Evolutionary conservation across 2,329 filamentous ascomycete species (phyloP).

Genomic region (Scedosporium boydii): DNA sequence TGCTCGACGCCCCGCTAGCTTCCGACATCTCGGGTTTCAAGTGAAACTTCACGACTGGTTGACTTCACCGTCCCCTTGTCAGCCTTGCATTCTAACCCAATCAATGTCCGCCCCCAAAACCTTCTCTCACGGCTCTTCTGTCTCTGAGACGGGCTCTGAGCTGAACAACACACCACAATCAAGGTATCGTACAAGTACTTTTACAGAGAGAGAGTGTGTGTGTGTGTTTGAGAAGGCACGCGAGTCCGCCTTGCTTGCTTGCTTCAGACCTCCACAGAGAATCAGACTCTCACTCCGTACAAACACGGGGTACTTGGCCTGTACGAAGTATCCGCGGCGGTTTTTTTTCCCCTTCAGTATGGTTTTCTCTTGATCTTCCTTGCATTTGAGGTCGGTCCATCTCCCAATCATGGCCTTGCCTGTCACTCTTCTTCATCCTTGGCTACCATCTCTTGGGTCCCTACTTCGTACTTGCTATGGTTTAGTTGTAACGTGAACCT

Average conservation of each 20-base stretch:
- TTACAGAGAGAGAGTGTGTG: too few relatives aligned
- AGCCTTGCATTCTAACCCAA: constrained; percentile 24
- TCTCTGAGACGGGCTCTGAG: constrained; percentile 14
- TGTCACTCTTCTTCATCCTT: neutral
- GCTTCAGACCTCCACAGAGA: too few relatives aligned
- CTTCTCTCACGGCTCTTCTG: constrained; percentile 10
- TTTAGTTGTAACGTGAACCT: neutral
- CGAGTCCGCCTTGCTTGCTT: too few relatives aligned
- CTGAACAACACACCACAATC: too few relatives aligned
- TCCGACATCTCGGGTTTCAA: constrained; percentile 38
- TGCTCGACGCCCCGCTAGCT: neutral
- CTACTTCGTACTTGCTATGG: too few relatives aligned
- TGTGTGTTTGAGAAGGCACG: too few relatives aligned
- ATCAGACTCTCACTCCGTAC: too few relatives aligned
- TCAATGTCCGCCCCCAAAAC: constrained; percentile 11
- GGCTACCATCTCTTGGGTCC: neutral
- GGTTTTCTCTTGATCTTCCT: neutral
- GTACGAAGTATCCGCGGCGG: neutral
- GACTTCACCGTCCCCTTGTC: constrained; percentile 14
- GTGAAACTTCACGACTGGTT: constrained; percentile 26
- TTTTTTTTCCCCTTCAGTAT: neutral
- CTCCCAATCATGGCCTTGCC: neutral
- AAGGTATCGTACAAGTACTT: too few relatives aligned
- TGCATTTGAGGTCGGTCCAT: neutral
- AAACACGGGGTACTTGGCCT: neutral